Evolutionary conservation across 2,329 filamentous ascomycete species (phyloP).

Genomic region (Pyricularia grisea): DNA sequence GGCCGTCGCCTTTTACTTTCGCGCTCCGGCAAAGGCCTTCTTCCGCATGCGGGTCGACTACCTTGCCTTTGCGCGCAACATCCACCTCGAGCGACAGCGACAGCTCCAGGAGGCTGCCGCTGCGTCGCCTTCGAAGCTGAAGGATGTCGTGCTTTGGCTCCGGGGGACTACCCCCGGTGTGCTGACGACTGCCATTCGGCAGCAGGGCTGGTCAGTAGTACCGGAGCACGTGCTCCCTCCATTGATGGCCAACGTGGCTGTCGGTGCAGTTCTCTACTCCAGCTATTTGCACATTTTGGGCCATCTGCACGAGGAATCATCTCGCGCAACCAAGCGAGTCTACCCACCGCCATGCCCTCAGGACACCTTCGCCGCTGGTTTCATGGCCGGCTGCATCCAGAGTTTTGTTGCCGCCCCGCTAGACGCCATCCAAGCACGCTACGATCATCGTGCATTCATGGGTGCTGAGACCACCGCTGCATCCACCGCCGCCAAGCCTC

Average conservation of each 20-base stretch:
- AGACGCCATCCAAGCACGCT: constrained; percentile 66
- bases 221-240: constrained; percentile 71
- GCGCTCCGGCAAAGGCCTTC: constrained; percentile 85
- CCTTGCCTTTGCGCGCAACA: constrained; percentile 45
- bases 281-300: constrained; percentile 64
- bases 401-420: constrained; percentile 65
- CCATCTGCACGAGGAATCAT: constrained; percentile 55
- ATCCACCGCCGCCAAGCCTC: constrained; percentile 27
- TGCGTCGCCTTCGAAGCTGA: constrained; percentile 18
- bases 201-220: constrained; percentile 66
- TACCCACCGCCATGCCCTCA: constrained; percentile 58
- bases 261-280: constrained; percentile 68
- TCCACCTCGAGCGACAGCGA: constrained; percentile 31
- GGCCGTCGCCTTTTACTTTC: constrained; percentile 82
- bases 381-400: constrained; percentile 60
- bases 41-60: constrained; percentile 88
- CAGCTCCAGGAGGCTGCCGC: constrained; percentile 10
- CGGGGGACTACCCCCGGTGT: constrained; percentile 61
- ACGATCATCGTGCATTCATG: constrained; percentile 44
- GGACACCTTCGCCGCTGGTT: constrained; percentile 60
- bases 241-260: constrained; percentile 62
- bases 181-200: constrained; percentile 54
- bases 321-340: constrained; percentile 45
- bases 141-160: constrained; percentile 38
- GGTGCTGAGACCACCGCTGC: constrained; percentile 12